Base-by-base conservation (phyloP, 2,329 filamentous ascomycete genomes). In the Fusarium euwallaceae region DNA sequence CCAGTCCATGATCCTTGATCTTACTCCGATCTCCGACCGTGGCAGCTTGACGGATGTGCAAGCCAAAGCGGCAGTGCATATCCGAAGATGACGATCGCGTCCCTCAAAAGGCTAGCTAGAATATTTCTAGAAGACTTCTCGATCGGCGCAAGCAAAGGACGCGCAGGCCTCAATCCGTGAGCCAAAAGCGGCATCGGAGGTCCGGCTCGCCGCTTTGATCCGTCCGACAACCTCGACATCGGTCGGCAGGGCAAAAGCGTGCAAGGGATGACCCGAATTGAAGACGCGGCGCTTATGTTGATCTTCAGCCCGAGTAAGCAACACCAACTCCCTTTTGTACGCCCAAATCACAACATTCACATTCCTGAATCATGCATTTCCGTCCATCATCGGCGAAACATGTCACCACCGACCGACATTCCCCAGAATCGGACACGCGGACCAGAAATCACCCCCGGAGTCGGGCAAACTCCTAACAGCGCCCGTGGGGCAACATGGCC, bases 381-480 rank as follows among this genome's bases (percentile, higher is more conserved):
- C n/a, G 9, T 17, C 22, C 3, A 17, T 1, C 17, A 32, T 61
- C 59, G 41, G 59, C 32, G 41, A 61, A 61, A 48, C n/a, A 41
- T 58, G 16, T 27, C 58, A 60, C 1, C 17, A 60, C 59, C 41
- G 41, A 48, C 59, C 41, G 39, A 48, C 39, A 61, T 27, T 48
- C 41, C 27, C 59, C 29, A 36, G 10, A 61, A 24, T 61, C 59
- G 29, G 39, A 20, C 22, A 8, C 59, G 12, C 59, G 59, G 59
- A 14, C 41, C 9, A 61, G 39, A 45, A 34, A 22, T n/a, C 32
- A n/a, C 84, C 89, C 73, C 81, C 60, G 60, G 61, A 39, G 61
- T 63, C 61, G 61, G 61, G 45, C 61, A 39, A 55, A 53, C 29
- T 24, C 32, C n/a, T 32, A 16, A 20, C 29, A 36, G 20, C 43